phyloP scores from a whole-genome alignment of 495 filamentous ascomycete species.

The Cercophora samala region DNA sequence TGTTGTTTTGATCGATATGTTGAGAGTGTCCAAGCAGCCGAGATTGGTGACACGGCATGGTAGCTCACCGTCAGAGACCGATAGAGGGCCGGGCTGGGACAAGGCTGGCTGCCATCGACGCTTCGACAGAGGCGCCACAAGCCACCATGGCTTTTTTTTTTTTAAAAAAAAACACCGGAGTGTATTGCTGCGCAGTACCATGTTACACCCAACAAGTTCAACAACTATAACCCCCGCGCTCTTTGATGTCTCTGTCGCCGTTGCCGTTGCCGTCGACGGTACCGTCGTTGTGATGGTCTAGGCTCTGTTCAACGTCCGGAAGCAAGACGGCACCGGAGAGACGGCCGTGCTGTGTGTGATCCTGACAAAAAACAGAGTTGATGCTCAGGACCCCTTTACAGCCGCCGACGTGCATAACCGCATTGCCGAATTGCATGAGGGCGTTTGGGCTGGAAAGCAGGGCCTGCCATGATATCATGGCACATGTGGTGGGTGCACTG shows the following conservation, averaged over 20 bases:
- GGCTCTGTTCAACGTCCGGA: not conserved
- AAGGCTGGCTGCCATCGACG: conserved; percentile 5
- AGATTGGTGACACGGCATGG: conserved; percentile 13
- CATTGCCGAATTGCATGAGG: not conserved
- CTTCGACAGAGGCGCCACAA: conserved; percentile 1
- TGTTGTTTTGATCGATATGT: not conserved
- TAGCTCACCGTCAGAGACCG: conserved; percentile 11
- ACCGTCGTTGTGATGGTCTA: not conserved
- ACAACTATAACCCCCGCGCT: not conserved
- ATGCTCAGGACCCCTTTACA: not conserved
- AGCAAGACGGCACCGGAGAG: not conserved
- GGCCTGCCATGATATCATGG: conserved; percentile 8
- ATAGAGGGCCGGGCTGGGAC: conserved; percentile 1
- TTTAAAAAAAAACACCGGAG: not conserved
- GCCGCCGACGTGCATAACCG: conserved; percentile 1
- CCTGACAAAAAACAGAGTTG: not conserved
- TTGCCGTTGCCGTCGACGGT: not conserved
- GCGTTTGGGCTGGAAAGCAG: not conserved
- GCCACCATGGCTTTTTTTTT: not conserved
- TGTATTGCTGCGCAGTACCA: no score
- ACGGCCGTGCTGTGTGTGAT: not conserved
- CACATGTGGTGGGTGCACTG: conserved; percentile 4
- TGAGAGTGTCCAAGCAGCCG: not conserved
- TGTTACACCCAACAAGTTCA: no score
- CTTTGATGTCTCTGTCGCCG: no score